These are phyloP conservation scores for Immersiella caudata DNA, from an alignment of 495 filamentous ascomycete species.

Conservation along the genomic window DNA sequence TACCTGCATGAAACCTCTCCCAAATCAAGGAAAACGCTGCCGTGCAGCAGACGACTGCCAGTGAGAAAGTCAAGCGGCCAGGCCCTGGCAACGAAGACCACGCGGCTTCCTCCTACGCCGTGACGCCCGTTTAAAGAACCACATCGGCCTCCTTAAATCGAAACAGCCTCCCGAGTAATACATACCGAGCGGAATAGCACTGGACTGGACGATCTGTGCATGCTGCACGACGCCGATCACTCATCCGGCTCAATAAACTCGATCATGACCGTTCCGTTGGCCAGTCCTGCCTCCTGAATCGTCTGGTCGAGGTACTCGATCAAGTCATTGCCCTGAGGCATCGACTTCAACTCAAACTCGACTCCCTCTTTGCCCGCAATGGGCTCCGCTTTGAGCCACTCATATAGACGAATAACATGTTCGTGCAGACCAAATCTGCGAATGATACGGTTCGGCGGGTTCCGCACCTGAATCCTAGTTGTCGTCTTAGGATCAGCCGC, in stretches of 20 bases:
- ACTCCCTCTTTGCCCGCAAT: conserved; percentile 74
- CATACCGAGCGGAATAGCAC: not conserved
- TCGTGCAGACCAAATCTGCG: conserved; percentile 82
- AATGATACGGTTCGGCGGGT: conserved; percentile 78
- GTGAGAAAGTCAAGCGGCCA: not conserved
- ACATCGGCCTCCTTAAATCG: not conserved
- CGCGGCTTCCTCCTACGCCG: not conserved
- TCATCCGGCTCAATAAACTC: conserved; percentile 70
- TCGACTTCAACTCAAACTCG: conserved; percentile 76
- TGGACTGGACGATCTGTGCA: not conserved
- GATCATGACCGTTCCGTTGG: conserved; percentile 90
- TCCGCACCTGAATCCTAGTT: conserved; percentile 89
- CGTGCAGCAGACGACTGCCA: not conserved
- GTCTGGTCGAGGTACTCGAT: conserved; percentile 71
- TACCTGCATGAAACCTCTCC: not conserved
- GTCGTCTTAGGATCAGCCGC: conserved; percentile 65
- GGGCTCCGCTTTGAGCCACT: conserved; percentile 91
- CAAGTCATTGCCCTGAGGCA: conserved; percentile 75
- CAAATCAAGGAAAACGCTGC: conserved; percentile 6
- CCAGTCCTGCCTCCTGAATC: conserved; percentile 82
- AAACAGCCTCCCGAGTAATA: not conserved
- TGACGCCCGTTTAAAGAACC: not conserved
- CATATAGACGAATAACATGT: conserved; percentile 79
- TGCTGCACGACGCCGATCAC: conserved; percentile 26
- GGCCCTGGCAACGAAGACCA: not conserved